These are phyloP conservation scores for Teratosphaeria pseudoeucalypti DNA, from an alignment of 2,329 filamentous ascomycete genomes.

Conservation along the genomic window DNA sequence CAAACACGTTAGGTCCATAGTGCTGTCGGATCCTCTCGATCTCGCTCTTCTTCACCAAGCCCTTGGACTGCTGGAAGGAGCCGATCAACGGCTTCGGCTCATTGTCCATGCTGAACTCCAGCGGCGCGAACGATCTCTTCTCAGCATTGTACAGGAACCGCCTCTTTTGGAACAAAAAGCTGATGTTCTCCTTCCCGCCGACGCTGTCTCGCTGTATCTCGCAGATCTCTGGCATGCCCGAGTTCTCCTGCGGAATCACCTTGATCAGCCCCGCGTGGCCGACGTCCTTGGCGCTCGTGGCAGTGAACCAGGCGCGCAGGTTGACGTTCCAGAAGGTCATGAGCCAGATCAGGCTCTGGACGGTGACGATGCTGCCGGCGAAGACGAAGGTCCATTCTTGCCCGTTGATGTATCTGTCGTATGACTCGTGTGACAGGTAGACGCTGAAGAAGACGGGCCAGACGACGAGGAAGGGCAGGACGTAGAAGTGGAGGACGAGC, in stretches of 20 bases:
- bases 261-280: conserved; percentile 78
- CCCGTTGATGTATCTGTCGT: conserved; percentile 84
- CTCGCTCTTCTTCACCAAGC: conserved; percentile 64
- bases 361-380: conserved; percentile 74
- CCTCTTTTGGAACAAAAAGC: conserved; percentile 96
- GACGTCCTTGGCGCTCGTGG: conserved; percentile 58
- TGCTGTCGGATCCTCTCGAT: conserved; percentile 74
- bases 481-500: conserved; percentile 69
- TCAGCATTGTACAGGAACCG: conserved; percentile 76
- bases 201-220: conserved; percentile 64
- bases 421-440: conserved; percentile 73
- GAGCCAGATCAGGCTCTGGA: conserved; percentile 84
- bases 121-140: conserved; percentile 65
- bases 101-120: conserved; percentile 72
- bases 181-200: conserved; percentile 64
- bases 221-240: conserved; percentile 82
- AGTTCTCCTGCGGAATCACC: conserved; percentile 80
- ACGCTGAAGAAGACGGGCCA: conserved; percentile 88
- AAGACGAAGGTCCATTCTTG: conserved; percentile 98
- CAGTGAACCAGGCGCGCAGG: conserved; percentile 70
- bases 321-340: conserved; percentile 97
- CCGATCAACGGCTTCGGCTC: conserved; percentile 73
- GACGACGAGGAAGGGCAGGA: conserved; percentile 84
- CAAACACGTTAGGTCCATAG: conserved; percentile 92
- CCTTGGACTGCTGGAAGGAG: conserved; percentile 68